phyloP scores from a whole-genome alignment of 768 basidiomycete genomes.

The Russula olivacea region DNA sequence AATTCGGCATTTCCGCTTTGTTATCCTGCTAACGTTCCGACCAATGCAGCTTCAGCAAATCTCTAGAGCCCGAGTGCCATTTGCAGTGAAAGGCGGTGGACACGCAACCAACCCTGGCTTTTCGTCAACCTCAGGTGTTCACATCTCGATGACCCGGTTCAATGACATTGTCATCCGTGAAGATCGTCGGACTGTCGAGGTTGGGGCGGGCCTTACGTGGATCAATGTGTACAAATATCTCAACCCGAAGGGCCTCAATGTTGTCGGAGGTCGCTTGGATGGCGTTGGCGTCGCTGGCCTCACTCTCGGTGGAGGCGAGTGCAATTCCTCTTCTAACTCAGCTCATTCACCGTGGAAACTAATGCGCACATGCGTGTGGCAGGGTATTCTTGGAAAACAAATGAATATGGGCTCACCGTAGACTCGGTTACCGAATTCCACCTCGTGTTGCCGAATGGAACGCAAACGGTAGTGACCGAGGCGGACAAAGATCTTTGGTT shows the following conservation, averaged over 20 bases:
- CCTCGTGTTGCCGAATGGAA: slow-evolving; percentile 25
- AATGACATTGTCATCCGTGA: background rate
- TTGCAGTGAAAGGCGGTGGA: background rate
- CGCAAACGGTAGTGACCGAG: slow-evolving; percentile 19
- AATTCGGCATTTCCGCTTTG: background rate
- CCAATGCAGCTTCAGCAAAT: background rate
- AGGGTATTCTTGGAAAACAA: slow-evolving; percentile 24
- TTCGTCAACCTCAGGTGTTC: background rate
- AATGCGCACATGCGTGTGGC: background rate
- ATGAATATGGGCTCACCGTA: slow-evolving; percentile 22
- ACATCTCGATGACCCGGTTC: background rate
- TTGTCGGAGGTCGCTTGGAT: slow-evolving; percentile 24
- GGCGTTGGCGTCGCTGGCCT: slow-evolving; percentile 28
- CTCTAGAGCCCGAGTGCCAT: background rate
- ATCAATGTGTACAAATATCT: slow-evolving; percentile 26
- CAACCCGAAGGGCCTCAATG: slow-evolving; percentile 19
- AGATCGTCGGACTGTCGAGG: slow-evolving; percentile 7
- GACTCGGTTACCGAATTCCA: slow-evolving; percentile 25
- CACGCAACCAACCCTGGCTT: background rate
- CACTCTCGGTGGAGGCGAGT: slow-evolving; percentile 22
- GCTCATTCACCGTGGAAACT: background rate
- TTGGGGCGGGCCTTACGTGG: slow-evolving; percentile 27
- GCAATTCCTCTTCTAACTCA: too few relatives aligned
- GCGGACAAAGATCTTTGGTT: slow-evolving; percentile 22
- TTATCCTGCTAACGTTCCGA: background rate